Conservation (phyloP, 2,329 filamentous ascomycete species). For the Harringtonia aguacate region DNA sequence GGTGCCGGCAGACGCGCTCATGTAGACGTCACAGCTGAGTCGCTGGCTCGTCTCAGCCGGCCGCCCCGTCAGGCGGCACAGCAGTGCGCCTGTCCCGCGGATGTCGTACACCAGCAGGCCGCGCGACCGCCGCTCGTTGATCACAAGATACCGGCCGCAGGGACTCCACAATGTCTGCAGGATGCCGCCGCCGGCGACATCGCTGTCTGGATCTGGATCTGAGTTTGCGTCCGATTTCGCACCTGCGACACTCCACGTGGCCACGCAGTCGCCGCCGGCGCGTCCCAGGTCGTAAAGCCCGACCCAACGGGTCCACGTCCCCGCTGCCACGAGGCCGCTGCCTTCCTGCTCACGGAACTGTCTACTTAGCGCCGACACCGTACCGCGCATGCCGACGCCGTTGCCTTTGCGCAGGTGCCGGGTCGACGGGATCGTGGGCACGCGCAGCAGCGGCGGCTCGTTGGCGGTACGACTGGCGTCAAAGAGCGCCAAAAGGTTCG, state of each 20-base stretch:
- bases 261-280: constrained; percentile 36
- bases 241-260: constrained; percentile 46
- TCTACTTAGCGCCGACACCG: constrained; percentile 43
- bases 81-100: constrained; percentile 44
- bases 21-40: constrained; percentile 43
- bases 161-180: constrained; percentile 50
- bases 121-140: constrained; percentile 46
- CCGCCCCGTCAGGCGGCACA: constrained; percentile 42
- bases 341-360: constrained; percentile 18
- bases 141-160: constrained; percentile 51
- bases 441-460: constrained; percentile 36
- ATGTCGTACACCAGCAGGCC: constrained; percentile 54
- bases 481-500: constrained; percentile 49
- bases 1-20: constrained; percentile 13
- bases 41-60: constrained; percentile 43
- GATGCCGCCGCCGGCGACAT: constrained; percentile 52
- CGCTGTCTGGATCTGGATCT: no score
- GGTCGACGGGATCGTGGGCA: constrained; percentile 52
- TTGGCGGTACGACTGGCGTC: constrained; percentile 43
- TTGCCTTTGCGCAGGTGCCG: constrained; percentile 48
- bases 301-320: constrained; percentile 53
- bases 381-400: constrained; percentile 54
- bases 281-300: constrained; percentile 52
- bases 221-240: not conserved
- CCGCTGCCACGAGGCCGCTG: constrained; percentile 41